Conservation (phyloP, 1,284 basidiomycete species). For the Cutaneotrichosporon sp. region DNA sequence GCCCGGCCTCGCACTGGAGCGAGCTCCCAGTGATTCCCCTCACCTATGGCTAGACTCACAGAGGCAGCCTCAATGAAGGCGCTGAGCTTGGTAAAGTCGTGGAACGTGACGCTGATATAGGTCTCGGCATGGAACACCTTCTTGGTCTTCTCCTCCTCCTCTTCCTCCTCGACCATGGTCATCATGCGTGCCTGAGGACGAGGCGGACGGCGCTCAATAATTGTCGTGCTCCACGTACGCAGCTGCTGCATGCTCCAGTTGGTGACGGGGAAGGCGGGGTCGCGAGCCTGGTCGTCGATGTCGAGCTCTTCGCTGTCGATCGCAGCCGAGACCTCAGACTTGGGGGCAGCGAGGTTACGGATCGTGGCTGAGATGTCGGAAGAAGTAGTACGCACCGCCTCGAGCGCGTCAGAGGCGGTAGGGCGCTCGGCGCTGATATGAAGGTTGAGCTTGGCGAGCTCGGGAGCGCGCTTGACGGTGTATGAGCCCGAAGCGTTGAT, state of each 20-base stretch:
- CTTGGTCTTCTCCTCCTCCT: conserved; percentile 4
- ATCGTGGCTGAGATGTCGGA: background rate
- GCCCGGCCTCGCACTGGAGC: too few relatives aligned
- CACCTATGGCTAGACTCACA: conserved; percentile 11
- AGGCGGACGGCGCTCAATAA: background rate
- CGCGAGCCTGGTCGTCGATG: conserved; percentile 8
- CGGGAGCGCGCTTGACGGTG: conserved; percentile 14
- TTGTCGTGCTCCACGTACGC: conserved; percentile 5
- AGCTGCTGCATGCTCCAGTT: conserved; percentile 23
- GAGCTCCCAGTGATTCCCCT: too few relatives aligned
- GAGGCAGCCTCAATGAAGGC: conserved; percentile 5
- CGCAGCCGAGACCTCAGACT: conserved; percentile 1
- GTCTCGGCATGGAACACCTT: conserved; percentile 15
- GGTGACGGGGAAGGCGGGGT: conserved; percentile 19
- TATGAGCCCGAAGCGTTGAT: conserved; percentile 10
- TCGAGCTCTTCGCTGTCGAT: conserved; percentile 17
- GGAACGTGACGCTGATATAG: conserved; percentile 13
- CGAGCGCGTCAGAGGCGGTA: background rate
- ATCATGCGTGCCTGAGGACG: background rate
- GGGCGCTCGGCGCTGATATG: conserved; percentile 5
- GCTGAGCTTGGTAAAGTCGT: conserved; percentile 19
- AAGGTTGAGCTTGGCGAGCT: conserved; percentile 14
- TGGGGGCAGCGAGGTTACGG: conserved; percentile 9
- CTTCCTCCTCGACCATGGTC: background rate
- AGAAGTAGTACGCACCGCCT: background rate